A percentile compares a stretch with the other conserved stretches of the same genome.
These are phyloP conservation scores for Tetracladium setigerum DNA, from an alignment of 495 filamentous ascomycete genomes.

Conservation along the genomic window DNA sequence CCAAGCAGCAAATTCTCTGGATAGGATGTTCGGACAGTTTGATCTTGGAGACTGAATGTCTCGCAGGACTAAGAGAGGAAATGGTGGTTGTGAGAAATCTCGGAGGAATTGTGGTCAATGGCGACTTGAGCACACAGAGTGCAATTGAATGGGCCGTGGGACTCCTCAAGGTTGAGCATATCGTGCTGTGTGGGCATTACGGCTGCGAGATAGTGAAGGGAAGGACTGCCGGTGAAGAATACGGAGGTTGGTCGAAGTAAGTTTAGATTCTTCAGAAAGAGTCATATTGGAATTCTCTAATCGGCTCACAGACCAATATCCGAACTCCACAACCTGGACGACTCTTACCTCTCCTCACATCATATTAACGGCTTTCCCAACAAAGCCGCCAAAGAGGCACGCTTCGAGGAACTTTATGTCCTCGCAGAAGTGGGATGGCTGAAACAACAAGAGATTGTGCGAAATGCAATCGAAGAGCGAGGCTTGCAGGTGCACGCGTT, in stretches of 20 bases:
- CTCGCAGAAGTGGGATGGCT: constrained; percentile 40
- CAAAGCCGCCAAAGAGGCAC: not conserved
- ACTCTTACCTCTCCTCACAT: not conserved
- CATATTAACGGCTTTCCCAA: not conserved
- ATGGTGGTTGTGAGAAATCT: constrained; percentile 35
- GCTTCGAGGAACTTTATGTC: constrained; percentile 46
- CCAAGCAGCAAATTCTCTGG: constrained; percentile 34
- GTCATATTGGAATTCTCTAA: not conserved
- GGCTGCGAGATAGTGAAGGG: constrained; percentile 31
- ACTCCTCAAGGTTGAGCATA: constrained; percentile 31
- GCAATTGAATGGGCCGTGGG: constrained; percentile 29
- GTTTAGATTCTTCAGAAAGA: not conserved
- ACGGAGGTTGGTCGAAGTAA: not conserved
- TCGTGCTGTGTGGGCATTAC: constrained; percentile 38
- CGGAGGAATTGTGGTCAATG: constrained; percentile 31
- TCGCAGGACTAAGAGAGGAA: constrained; percentile 29
- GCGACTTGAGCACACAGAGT: constrained; percentile 27
- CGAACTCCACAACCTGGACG: constrained; percentile 2
- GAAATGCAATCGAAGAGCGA: constrained; percentile 42
- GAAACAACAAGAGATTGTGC: constrained; percentile 37
- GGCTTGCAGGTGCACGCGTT: constrained; percentile 47
- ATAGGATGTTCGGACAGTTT: constrained; percentile 35
- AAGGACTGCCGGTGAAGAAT: constrained; percentile 8
- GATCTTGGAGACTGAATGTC: constrained; percentile 27
- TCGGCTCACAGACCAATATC: constrained; percentile 1